Percentiles rank a stretch among this genome's conserved stretches.
Evolutionary conservation across 371 early-diverging fungal species (phyloP).

Genomic region (Fennellomyces sp.): DNA sequence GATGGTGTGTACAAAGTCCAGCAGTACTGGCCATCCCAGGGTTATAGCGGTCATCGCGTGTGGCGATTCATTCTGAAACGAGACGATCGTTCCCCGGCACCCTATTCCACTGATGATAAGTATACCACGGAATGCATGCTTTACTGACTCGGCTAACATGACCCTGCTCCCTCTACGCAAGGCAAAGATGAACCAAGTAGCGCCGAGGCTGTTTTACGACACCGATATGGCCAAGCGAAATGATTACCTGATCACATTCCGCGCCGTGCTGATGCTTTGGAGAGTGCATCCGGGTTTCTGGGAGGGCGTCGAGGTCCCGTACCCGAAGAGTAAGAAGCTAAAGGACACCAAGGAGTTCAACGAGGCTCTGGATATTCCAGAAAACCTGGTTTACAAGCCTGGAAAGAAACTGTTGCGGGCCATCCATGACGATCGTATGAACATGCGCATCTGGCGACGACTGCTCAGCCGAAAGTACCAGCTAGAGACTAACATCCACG

Average conservation of each 20-base stretch:
- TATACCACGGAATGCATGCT: not conserved
- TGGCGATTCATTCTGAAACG: constrained; percentile 64
- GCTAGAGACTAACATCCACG: not conserved
- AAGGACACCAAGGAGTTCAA: not conserved
- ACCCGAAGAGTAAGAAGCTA: not conserved
- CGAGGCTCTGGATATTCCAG: not conserved
- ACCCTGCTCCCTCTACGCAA: not conserved
- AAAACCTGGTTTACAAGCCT: not conserved
- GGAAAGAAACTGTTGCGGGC: not conserved
- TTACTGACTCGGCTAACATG: not conserved
- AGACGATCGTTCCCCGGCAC: constrained; percentile 65
- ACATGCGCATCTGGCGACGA: constrained; percentile 9
- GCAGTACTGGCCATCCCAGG: constrained; percentile 62
- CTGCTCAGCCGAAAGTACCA: constrained; percentile 3
- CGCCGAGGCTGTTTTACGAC: not conserved
- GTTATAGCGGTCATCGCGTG: constrained; percentile 32
- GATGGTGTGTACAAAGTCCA: constrained; percentile 72
- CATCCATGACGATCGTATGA: constrained; percentile 5
- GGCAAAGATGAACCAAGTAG: not conserved
- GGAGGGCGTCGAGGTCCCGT: not conserved
- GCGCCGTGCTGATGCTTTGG: not conserved
- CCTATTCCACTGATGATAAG: constrained; percentile 56
- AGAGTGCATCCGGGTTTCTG: constrained; percentile 1
- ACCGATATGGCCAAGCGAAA: not conserved
- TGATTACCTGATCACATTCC: constrained; percentile 1